Conservation (phyloP, 768 basidiomycete species). For the Phanerochaete sordida region DNA sequence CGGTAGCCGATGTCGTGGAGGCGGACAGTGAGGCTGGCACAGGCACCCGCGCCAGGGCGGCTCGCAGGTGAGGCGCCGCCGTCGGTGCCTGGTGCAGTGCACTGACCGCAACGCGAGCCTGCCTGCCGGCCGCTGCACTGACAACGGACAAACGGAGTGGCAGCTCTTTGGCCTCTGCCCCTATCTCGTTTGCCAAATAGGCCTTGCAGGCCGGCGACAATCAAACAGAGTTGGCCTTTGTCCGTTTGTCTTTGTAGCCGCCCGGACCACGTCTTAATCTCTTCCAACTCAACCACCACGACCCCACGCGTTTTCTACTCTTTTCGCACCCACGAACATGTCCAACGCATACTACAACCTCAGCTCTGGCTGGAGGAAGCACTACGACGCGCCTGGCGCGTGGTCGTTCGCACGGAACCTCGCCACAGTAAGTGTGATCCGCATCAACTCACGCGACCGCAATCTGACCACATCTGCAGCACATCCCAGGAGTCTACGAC, state of each 20-base stretch:
- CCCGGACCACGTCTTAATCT: background rate
- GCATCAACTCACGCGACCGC: background rate
- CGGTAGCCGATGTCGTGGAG: no score
- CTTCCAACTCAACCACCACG: background rate
- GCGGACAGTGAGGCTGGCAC: background rate
- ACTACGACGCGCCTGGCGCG: background rate
- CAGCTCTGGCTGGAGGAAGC: background rate
- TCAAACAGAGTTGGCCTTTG: background rate
- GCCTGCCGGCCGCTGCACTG: background rate
- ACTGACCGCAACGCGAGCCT: background rate
- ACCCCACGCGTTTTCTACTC: background rate
- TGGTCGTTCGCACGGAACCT: background rate
- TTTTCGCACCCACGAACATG: background rate
- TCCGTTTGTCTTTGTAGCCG: background rate
- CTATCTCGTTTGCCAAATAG: background rate
- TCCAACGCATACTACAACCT: background rate
- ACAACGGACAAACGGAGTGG: background rate
- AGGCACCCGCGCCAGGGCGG: background rate
- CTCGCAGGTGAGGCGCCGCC: background rate
- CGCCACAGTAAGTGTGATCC: background rate
- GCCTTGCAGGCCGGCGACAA: background rate
- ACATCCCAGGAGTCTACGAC: background rate
- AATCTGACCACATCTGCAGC: background rate
- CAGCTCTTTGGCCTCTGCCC: background rate
- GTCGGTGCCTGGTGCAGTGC: background rate